Conservation (phyloP, 1,284 basidiomycete species). For the Melampsora allii-populina region DNA sequence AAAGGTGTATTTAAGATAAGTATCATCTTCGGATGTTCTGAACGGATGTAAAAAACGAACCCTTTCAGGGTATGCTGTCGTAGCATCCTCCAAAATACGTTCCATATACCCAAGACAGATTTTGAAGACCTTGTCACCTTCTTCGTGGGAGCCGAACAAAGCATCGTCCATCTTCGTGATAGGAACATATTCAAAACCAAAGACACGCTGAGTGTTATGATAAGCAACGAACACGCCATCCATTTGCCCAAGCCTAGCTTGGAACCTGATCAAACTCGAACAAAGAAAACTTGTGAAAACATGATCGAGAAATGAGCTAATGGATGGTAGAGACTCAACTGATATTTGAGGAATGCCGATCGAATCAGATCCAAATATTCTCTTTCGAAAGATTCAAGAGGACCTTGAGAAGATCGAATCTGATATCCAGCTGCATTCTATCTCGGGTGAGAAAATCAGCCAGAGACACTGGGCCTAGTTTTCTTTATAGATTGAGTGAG, state of each 20-base stretch:
- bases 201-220: conserved; percentile 82
- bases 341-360: conserved; percentile 92
- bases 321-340: conserved; percentile 55
- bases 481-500: background rate
- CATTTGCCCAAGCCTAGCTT: conserved; percentile 95
- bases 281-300: background rate
- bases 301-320: background rate
- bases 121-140: conserved; percentile 72
- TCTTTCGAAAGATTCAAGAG: conserved; percentile 52
- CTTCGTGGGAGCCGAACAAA: conserved; percentile 65
- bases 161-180: conserved; percentile 80
- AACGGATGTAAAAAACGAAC: conserved; percentile 5
- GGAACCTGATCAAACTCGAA: conserved; percentile 63
- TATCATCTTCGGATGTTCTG: background rate
- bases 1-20: background rate
- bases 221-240: conserved; percentile 94
- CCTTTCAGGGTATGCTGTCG: conserved; percentile 64
- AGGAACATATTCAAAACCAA: conserved; percentile 92
- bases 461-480: conserved; percentile 54
- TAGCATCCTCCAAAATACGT: conserved; percentile 63
- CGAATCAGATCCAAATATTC: conserved; percentile 70
- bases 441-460: background rate
- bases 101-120: conserved; percentile 74
- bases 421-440: conserved; percentile 52
- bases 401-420: conserved; percentile 49